A percentile compares a stretch with the other conserved stretches of the same genome.
These are phyloP conservation scores for Papiliotrema nemorosa DNA, from an alignment of 1,284 basidiomycete species.

Conservation along the genomic window DNA sequence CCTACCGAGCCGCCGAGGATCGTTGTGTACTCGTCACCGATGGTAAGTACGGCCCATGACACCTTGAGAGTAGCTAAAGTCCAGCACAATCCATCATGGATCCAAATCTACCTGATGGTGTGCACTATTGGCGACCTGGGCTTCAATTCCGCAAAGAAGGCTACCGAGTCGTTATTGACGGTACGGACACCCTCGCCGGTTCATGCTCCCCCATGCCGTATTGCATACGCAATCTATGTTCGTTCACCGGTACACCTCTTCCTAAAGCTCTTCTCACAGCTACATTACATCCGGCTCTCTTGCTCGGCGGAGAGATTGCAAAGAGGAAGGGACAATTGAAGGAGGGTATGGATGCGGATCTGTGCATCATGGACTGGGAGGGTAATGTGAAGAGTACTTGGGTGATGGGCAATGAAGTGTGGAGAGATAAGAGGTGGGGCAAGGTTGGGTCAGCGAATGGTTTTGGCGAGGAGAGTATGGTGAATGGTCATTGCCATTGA, in stretches of 20 bases:
- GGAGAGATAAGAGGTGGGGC: constrained; percentile 5
- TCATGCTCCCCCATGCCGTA: constrained; percentile 27
- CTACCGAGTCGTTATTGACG: constrained; percentile 73
- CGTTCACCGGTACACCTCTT: constrained; percentile 75
- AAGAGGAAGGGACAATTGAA: constrained; percentile 72
- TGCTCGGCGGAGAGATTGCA: constrained; percentile 64
- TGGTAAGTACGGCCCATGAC: constrained; percentile 55
- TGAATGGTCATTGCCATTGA: not conserved
- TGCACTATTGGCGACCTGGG: constrained; percentile 71
- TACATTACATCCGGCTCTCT: constrained; percentile 76
- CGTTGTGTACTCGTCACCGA: constrained; percentile 86
- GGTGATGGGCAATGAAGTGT: constrained; percentile 72
- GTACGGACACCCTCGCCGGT: constrained; percentile 80
- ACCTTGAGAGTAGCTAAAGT: no score
- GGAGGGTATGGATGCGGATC: constrained; percentile 75
- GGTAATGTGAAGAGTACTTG: constrained; percentile 72
- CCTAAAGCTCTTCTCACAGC: constrained; percentile 80
- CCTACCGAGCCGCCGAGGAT: constrained; percentile 74
- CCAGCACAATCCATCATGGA: constrained; percentile 65
- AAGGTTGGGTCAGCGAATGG: not conserved
- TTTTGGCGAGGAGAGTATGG: not conserved
- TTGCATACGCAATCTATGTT: constrained; percentile 76
- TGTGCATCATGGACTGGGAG: constrained; percentile 65
- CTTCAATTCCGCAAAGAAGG: constrained; percentile 78
- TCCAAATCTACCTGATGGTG: constrained; percentile 73